Conservation (phyloP, 1,284 basidiomycete species). For the Cronartium ribicola region DNA sequence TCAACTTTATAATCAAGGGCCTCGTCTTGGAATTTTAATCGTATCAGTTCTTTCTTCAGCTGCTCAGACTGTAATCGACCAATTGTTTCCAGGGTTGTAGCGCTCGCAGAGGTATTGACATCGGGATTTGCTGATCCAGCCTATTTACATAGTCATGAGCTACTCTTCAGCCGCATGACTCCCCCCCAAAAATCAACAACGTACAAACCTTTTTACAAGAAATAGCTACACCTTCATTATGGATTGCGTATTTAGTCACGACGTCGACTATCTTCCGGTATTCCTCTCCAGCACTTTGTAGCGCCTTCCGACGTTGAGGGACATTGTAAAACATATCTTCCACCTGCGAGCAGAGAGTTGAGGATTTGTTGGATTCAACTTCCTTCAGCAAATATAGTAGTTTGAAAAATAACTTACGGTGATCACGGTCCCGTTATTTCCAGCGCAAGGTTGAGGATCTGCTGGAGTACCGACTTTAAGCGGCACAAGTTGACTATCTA, state of each 20-base stretch:
- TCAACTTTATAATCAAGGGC: conserved; percentile 62
- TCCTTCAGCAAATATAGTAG: neutral
- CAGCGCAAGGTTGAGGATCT: conserved; percentile 83
- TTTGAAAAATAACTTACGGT: conserved; percentile 57
- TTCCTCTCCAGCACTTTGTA: conserved; percentile 83
- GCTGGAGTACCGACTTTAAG: conserved; percentile 64
- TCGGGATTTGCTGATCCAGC: conserved; percentile 28
- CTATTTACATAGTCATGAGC: neutral
- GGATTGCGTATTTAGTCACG: conserved; percentile 87
- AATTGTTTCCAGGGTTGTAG: conserved; percentile 68
- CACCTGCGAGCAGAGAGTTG: conserved; percentile 58
- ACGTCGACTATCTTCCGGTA: conserved; percentile 88
- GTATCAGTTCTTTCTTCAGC: conserved; percentile 74
- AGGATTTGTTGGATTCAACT: conserved; percentile 1
- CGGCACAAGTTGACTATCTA: conserved; percentile 53
- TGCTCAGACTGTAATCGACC: conserved; percentile 73
- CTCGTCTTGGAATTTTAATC: conserved; percentile 51
- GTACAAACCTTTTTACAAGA: conserved; percentile 75
- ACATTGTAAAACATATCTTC: conserved; percentile 96
- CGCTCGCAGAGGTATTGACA: conserved; percentile 53
- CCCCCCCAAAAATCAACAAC: neutral
- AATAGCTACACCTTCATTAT: conserved; percentile 83
- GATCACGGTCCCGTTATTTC: conserved; percentile 89
- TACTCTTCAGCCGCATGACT: too few relatives aligned
- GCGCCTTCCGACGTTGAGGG: conserved; percentile 77